Base-by-base conservation (phyloP, 441 rosid genomes). In the Theobroma grandiflorum region DNA sequence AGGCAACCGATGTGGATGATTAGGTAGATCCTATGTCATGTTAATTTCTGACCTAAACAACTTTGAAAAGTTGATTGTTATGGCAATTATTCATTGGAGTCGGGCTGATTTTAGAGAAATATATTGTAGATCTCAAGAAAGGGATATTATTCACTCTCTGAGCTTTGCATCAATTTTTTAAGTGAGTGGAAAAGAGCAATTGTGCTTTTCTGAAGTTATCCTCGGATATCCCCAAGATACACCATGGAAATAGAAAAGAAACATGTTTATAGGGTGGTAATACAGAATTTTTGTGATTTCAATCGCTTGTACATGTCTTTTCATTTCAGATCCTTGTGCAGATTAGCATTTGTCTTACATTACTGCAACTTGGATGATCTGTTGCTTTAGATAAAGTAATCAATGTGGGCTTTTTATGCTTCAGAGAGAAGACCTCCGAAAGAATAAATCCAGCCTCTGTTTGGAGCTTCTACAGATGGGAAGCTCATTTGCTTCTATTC, bases 351-450 rank as follows among this genome's bases (percentile, higher is more conserved):
- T 57, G 20, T 53, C 3, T 3, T 58, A 8, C 15, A 7, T 45
- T 75, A 47, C 4, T 35, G 52, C 3, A 5, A 3, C 45, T 33
- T 38, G 3, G 71, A 22, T 68, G 73, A 45, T 65, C 15, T 68
- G 33, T 31, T 69, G 58, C 11, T 49, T 26, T 15, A 26, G 37
- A 26, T 22, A 49, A 1, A 37, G 47, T 65, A 74, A 15, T 42
- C 8, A 58, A 58, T 74, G 2, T 8, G 12, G 31, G 8, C 42
- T 7, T 20, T 42, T 61, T 79, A 33, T 38, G 6, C 75, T 87
- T 82, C 89, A 85, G 89, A 82, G 63, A 74, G 77, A 71, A 76
- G 33, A 33, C 67, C 72, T n/a, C 37, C 59, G 50, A 66, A n/a
- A 40, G 64, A 37, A 50, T 81, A 79, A 83, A 73, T 62, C 42